A percentile compares a stretch with the other conserved stretches of the same genome.
Conservation (phyloP, 306 rosid species). For the Mucuna pruriens region DNA sequence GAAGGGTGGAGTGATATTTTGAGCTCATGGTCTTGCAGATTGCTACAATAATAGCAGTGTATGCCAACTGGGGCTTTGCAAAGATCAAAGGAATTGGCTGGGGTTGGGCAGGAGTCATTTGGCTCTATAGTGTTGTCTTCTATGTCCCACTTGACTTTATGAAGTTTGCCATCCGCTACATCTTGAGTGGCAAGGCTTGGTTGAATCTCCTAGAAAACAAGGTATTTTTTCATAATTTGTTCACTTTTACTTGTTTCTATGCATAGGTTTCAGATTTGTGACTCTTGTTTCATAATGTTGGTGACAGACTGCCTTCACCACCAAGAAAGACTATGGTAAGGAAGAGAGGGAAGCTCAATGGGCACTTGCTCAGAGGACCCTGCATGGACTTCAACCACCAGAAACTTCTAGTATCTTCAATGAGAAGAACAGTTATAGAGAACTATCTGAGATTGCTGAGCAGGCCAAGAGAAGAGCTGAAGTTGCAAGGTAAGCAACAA, state of each 20-base stretch:
- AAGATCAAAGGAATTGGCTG: constrained; percentile 84
- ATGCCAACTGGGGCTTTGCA: constrained; percentile 92
- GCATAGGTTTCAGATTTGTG: constrained; percentile 7
- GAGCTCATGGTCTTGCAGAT: constrained; percentile 56
- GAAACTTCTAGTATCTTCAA: constrained; percentile 60
- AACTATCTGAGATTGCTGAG: constrained; percentile 96
- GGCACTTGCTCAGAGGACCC: constrained; percentile 97
- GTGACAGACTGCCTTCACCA: constrained; percentile 92
- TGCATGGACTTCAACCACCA: constrained; percentile 96
- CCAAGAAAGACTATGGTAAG: constrained; percentile 96
- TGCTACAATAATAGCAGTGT: constrained; percentile 87
- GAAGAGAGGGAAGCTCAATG: constrained; percentile 99
- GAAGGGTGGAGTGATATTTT: neutral
- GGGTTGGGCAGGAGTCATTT: constrained; percentile 99
- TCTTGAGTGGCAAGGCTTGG: constrained; percentile 98
- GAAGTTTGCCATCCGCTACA: constrained; percentile 79
- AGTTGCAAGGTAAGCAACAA: constrained; percentile 80
- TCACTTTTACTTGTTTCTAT: neutral
- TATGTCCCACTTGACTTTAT: constrained; percentile 82
- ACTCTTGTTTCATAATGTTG: constrained; percentile 20
- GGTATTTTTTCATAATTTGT: constrained; percentile 43
- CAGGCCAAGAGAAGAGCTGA: constrained; percentile 98
- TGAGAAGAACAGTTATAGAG: constrained; percentile 87
- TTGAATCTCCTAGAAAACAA: constrained; percentile 79
- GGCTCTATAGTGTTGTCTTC: constrained; percentile 86